Evolutionary conservation across 148 eudicot species (phyloP).

Genomic region (Rhododendron ovatum): DNA sequence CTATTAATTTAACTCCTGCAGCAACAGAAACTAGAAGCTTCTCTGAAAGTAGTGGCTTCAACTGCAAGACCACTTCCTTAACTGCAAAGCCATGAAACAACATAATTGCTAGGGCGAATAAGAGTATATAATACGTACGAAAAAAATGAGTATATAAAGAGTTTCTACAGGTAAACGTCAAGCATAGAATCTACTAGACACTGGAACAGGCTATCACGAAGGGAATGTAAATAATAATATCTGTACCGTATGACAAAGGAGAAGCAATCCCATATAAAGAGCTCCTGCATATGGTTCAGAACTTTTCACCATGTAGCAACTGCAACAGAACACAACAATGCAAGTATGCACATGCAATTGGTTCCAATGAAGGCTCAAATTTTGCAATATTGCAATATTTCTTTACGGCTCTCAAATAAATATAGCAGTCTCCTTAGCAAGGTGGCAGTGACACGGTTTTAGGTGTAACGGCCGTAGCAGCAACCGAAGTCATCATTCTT

Average conservation of each 20-base stretch:
- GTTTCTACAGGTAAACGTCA: neutral
- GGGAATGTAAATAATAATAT: neutral
- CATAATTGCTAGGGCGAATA: neutral
- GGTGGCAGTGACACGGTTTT: neutral
- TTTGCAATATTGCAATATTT: neutral
- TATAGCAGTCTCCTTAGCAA: neutral
- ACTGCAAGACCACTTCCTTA: constrained; percentile 57
- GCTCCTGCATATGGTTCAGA: neutral
- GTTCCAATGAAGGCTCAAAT: neutral
- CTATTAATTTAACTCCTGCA: constrained; percentile 83
- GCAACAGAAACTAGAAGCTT: constrained; percentile 85
- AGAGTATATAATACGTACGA: neutral
- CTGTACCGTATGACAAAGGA: neutral
- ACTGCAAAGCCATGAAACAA: constrained; percentile 33
- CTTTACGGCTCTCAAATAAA: neutral
- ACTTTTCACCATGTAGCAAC: neutral
- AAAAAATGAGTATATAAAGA: neutral
- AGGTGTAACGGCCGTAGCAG: neutral
- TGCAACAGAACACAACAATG: neutral
- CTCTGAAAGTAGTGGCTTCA: constrained; percentile 60
- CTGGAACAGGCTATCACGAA: neutral
- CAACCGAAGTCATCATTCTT: neutral
- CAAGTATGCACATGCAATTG: neutral
- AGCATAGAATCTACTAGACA: neutral
- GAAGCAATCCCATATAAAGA: neutral